Evolutionary conservation across 1,284 basidiomycete genomes (phyloP).

Genomic region (Moniliophthora roreri): DNA sequence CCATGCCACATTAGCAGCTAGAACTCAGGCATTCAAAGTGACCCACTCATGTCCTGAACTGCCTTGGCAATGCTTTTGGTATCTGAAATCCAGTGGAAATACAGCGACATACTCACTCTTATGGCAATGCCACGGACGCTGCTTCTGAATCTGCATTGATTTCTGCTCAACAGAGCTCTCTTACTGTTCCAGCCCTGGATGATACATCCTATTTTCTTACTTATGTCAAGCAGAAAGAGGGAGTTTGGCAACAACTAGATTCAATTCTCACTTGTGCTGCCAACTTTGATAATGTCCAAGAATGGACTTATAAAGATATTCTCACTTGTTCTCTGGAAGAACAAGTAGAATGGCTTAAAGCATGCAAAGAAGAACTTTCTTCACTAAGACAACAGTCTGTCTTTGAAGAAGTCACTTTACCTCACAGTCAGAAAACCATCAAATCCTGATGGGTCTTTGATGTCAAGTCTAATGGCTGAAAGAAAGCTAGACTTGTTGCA

Average conservation of each 20-base stretch:
- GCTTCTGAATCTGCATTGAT: neutral
- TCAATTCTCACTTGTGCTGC: neutral
- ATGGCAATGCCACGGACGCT: too few relatives aligned
- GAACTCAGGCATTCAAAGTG: too few relatives aligned
- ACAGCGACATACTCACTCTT: too few relatives aligned
- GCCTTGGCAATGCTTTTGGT: too few relatives aligned
- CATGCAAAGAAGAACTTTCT: neutral
- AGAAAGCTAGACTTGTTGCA: neutral
- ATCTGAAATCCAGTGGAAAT: too few relatives aligned
- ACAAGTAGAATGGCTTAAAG: neutral
- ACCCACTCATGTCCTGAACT: too few relatives aligned
- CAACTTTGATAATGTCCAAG: neutral
- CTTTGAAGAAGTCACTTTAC: neutral
- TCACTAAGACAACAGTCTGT: neutral
- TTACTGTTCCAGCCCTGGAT: neutral
- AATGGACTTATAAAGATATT: neutral
- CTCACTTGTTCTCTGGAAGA: neutral
- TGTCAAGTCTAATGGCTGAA: neutral
- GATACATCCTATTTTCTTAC: neutral
- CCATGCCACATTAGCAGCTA: too few relatives aligned
- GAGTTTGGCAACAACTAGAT: neutral
- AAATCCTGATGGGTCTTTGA: neutral
- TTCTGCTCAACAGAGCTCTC: neutral
- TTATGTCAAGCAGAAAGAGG: neutral
- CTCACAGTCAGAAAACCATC: neutral